Evolutionary conservation across 2,329 filamentous ascomycete genomes (phyloP).

Genomic region (Tolypocladium cylindrosporum): DNA sequence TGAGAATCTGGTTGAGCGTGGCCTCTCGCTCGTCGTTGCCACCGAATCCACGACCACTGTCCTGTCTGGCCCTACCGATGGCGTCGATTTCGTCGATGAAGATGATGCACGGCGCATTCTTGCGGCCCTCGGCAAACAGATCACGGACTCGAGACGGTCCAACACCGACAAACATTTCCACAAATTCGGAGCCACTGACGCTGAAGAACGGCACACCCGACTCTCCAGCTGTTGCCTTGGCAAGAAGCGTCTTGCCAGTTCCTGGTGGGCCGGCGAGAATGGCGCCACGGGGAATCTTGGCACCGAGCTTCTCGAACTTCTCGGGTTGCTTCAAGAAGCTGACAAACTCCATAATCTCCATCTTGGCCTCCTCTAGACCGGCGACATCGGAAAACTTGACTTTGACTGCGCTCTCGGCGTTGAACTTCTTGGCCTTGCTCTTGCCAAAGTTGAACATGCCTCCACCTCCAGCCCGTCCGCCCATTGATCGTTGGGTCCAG

Average conservation of each 20-base stretch:
- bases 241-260: conserved; percentile 94
- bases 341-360: conserved; percentile 98
- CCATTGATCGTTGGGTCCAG: conserved; percentile 69
- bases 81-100: conserved; percentile 99
- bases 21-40: conserved; percentile 96
- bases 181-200: conserved; percentile 96
- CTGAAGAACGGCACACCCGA: conserved; percentile 97
- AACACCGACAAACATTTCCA: conserved; percentile 99
- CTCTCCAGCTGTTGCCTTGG: conserved; percentile 95
- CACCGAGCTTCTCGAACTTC: conserved; percentile 85
- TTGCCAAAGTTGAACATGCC: conserved; percentile 95
- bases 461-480: conserved; percentile 52
- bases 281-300: conserved; percentile 94
- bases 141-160: conserved; percentile 92
- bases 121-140: conserved; percentile 85
- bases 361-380: conserved; percentile 96
- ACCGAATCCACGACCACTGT: conserved; percentile 61
- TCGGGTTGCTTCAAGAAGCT: conserved; percentile 92
- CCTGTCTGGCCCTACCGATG: conserved; percentile 82
- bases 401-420: conserved; percentile 91
- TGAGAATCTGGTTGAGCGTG: conserved; percentile 95
- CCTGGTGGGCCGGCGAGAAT: conserved; percentile 96
- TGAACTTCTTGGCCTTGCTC: conserved; percentile 94
- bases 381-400: conserved; percentile 96
- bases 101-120: conserved; percentile 96